Base-by-base conservation (phyloP, 306 rosid genomes). In the Lablab purpureus region DNA sequence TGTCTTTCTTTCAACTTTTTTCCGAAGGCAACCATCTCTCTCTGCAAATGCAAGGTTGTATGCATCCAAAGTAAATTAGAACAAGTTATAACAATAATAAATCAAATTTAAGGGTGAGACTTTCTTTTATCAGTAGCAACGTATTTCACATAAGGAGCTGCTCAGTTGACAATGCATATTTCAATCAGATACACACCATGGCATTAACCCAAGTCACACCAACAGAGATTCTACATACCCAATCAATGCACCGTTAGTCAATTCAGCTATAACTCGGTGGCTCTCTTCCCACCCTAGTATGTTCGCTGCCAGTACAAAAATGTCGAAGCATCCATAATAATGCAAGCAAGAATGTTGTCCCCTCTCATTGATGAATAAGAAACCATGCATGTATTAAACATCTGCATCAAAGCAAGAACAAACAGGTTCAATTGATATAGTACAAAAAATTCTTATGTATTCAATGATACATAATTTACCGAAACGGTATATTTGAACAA, bases 11-110 rank as follows among this genome's bases (percentile, higher is more conserved):
- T 93, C 67, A 93, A 85, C 92, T 90, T 91, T 78, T 93, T 93
- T 87, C 98, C 98, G 27, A 93, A 93, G 73, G 91, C 91, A 85
- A 93, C 98, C 98, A 93, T 93, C 77, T 88, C 82, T 88, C 71
- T 70, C 90, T 91, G 78, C 78, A 86, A 82, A 40, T 17, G 18
- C 75, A 56, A 58, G 23, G 30, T n/a, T 27, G 17, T 45, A 25
- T 22, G 40, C 72, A 50, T 45, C 21, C 72, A 73, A 58, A 54
- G 81, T 71, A 49, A 51, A 80, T 43, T 18, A 72, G 22, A 62
- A 30, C 67, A 70, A 41, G 47, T 8, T 46, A 19, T 17, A 43
- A 80, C 37, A 13, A 13, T 10, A 75, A 17, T 60, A 40, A 66
- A 40, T 36, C 36, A 65, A 75, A 66, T 30, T 22, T 19, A 56